A percentile compares a stretch with the other conserved stretches of the same genome.
phyloP scores from a whole-genome alignment of 208 protist genomes.

The Zelonia costaricensis region DNA sequence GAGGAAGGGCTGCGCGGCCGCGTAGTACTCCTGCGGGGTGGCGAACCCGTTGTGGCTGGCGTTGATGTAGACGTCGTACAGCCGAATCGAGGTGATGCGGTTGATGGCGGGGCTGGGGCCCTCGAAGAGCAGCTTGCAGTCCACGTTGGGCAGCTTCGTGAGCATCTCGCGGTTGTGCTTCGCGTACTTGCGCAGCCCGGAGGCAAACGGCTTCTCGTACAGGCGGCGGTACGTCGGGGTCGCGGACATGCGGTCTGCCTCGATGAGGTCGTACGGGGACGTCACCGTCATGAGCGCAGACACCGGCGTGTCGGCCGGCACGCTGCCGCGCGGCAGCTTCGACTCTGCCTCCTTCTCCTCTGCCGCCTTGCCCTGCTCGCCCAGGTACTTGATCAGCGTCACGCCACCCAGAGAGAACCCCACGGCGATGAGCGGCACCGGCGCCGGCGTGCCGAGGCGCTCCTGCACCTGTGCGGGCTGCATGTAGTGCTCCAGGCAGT shows the following conservation, averaged over 20 bases:
- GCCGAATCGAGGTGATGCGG: slow-evolving; percentile 21
- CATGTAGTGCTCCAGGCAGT: slow-evolving; percentile 32
- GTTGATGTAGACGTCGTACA: slow-evolving; percentile 51
- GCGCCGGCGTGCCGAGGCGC: slow-evolving; percentile 20
- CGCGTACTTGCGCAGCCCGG: slow-evolving; percentile 36
- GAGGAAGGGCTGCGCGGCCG: slow-evolving; percentile 35
- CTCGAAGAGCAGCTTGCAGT: slow-evolving; percentile 34
- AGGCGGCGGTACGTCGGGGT: slow-evolving; percentile 16
- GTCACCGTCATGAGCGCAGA: slow-evolving; percentile 43
- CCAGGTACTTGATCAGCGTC: slow-evolving; percentile 59
- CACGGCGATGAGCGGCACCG: slow-evolving; percentile 52
- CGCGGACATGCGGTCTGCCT: slow-evolving; percentile 23
- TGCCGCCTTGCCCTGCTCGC: slow-evolving; percentile 43
- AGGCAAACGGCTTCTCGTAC: slow-evolving; percentile 33
- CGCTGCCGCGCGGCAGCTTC: slow-evolving; percentile 4
- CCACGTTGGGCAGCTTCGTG: slow-evolving; percentile 31
- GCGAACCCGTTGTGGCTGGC: slow-evolving; percentile 54
- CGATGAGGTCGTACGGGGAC: slow-evolving; percentile 49
- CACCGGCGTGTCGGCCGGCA: slow-evolving; percentile 25
- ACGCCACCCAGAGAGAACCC: slow-evolving; percentile 70
- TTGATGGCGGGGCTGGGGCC: slow-evolving; percentile 19
- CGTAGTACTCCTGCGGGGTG: slow-evolving; percentile 43
- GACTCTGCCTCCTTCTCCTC: background rate
- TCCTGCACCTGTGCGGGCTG: slow-evolving; percentile 27
- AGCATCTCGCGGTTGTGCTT: slow-evolving; percentile 49